A percentile compares a stretch with the other conserved stretches of the same genome.
Evolutionary conservation across 495 filamentous ascomycete species (phyloP).

Genomic region (Amphirosellinia nigrospora): DNA sequence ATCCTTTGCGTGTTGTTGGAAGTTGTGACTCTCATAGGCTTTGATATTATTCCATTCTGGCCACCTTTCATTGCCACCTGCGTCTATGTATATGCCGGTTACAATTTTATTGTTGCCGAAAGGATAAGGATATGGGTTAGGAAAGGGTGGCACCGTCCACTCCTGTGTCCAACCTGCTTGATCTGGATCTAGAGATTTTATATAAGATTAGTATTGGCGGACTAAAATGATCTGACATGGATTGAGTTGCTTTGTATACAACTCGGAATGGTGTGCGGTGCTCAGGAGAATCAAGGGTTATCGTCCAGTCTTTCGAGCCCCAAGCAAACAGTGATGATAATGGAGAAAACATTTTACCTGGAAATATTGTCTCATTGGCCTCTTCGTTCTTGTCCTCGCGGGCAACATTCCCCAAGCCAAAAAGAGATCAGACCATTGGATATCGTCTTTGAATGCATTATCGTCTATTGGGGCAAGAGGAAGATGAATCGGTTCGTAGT

Average conservation of each 20-base stretch:
- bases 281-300: background rate
- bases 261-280: background rate
- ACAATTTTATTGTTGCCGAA: background rate
- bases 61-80: background rate
- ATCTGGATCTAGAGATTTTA: background rate
- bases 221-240: background rate
- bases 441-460: background rate
- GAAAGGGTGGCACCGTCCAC: background rate
- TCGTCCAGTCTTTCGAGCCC: background rate
- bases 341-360: background rate
- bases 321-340: background rate
- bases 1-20: background rate
- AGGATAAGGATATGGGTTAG: background rate
- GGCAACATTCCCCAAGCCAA: background rate
- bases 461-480: background rate
- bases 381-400: background rate
- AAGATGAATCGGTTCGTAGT: background rate
- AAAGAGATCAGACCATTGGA: background rate
- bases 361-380: background rate
- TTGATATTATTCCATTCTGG: constrained; percentile 4
- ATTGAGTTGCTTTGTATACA: background rate
- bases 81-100: background rate
- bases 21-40: background rate
- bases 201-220: background rate
- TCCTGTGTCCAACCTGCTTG: background rate